These are phyloP conservation scores for Breynia disticha DNA, from an alignment of 441 rosid species.

Conservation along the genomic window DNA sequence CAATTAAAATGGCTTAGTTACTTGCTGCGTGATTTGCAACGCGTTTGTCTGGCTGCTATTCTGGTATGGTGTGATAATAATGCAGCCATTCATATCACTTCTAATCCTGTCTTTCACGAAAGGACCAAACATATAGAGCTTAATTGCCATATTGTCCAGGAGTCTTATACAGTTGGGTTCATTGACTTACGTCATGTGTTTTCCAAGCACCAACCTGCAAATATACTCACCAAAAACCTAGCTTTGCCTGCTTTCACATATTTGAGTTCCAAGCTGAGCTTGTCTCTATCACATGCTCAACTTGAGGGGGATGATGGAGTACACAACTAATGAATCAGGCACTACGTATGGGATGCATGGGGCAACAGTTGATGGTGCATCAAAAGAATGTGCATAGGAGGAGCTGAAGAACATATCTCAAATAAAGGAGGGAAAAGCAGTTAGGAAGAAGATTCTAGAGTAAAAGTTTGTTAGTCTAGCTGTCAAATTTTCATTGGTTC, in stretches of 20 bases:
- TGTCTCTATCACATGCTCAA: too few relatives aligned
- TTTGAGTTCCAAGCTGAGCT: background rate
- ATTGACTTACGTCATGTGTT: background rate
- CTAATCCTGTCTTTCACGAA: background rate
- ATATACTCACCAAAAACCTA: background rate
- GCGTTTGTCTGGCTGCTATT: background rate
- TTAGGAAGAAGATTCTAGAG: too few relatives aligned
- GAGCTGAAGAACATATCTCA: too few relatives aligned
- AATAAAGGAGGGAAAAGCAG: too few relatives aligned
- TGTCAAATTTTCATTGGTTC: too few relatives aligned
- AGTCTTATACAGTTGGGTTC: background rate
- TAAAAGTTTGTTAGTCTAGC: too few relatives aligned
- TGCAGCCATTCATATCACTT: background rate
- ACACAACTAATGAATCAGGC: too few relatives aligned
- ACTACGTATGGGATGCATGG: too few relatives aligned
- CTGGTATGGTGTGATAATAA: background rate
- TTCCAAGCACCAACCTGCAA: background rate
- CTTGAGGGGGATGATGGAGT: background rate
- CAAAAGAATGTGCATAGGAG: too few relatives aligned
- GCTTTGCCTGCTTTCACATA: background rate
- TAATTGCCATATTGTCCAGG: background rate
- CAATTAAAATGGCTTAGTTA: background rate
- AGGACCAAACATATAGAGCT: background rate
- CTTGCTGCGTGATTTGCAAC: background rate
- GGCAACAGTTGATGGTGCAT: too few relatives aligned